phyloP scores from a whole-genome alignment of 2,329 filamentous ascomycete genomes.

The Lomentospora prolificans region DNA sequence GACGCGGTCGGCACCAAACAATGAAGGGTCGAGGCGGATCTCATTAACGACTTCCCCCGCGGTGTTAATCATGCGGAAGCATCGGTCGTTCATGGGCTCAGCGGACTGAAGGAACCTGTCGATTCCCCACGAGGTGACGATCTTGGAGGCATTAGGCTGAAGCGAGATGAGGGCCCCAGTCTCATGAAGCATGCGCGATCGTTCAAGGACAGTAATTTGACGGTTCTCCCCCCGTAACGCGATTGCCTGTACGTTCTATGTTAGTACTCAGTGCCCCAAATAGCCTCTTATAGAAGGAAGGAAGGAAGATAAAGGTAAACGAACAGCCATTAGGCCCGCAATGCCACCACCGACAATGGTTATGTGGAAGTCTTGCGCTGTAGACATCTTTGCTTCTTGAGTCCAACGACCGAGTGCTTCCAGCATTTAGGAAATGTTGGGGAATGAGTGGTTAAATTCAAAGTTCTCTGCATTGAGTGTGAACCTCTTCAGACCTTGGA shows the following conservation, averaged over 20 bases:
- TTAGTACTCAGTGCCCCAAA: background rate
- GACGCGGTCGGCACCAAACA: slow-evolving; percentile 28
- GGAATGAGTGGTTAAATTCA: background rate
- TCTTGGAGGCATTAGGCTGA: slow-evolving; percentile 29
- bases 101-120: slow-evolving; percentile 17
- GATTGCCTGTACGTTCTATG: slow-evolving; percentile 18
- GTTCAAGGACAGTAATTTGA: slow-evolving; percentile 16
- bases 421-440: background rate
- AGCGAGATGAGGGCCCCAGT: slow-evolving; percentile 30
- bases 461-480: background rate
- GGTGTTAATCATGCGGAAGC: slow-evolving; percentile 22
- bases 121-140: slow-evolving; percentile 21
- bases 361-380: slow-evolving; percentile 12
- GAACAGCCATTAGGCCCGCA: slow-evolving; percentile 9
- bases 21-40: slow-evolving; percentile 19
- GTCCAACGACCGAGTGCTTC: background rate
- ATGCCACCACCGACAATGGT: slow-evolving; percentile 15
- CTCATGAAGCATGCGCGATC: slow-evolving; percentile 21
- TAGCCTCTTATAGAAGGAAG: background rate
- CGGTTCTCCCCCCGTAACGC: slow-evolving; percentile 22
- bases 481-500: background rate
- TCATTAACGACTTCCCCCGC: slow-evolving; percentile 17
- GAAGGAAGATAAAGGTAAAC: background rate
- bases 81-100: slow-evolving; percentile 23
- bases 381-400: background rate